phyloP scores from a whole-genome alignment of 768 basidiomycete species.

The Naganishia onofrii region DNA sequence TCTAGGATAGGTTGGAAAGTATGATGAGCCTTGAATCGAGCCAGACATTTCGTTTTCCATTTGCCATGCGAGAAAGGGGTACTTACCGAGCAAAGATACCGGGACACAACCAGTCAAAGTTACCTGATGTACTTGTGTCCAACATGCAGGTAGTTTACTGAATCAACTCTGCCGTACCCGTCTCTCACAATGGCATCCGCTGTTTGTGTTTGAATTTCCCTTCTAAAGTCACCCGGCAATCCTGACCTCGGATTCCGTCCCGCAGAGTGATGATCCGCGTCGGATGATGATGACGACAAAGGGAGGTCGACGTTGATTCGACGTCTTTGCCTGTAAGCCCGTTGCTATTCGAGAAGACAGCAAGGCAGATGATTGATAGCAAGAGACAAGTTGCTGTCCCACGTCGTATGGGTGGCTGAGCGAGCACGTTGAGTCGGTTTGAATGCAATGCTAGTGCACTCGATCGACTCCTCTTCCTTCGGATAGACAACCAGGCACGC shows the following conservation, averaged over 20 bases:
- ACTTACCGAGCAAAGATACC: neutral
- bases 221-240: neutral
- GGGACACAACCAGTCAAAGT: neutral
- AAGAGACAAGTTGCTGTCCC: neutral
- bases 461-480: constrained; percentile 13
- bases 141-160: neutral
- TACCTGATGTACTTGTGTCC: neutral
- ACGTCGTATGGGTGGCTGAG: neutral
- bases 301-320: neutral
- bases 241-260: too few relatives aligned
- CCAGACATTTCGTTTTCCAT: neutral
- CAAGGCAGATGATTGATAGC: neutral
- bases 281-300: constrained; percentile 5
- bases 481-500: constrained; percentile 4
- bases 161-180: neutral
- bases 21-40: neutral
- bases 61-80: neutral
- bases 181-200: too few relatives aligned
- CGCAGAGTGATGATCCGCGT: neutral
- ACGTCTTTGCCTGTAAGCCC: neutral
- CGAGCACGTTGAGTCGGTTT: neutral
- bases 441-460: neutral
- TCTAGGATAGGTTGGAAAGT: neutral
- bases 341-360: neutral
- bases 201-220: neutral